phyloP scores from a whole-genome alignment of 169 alveolate species.

The Plasmodium cynomolgi region DNA sequence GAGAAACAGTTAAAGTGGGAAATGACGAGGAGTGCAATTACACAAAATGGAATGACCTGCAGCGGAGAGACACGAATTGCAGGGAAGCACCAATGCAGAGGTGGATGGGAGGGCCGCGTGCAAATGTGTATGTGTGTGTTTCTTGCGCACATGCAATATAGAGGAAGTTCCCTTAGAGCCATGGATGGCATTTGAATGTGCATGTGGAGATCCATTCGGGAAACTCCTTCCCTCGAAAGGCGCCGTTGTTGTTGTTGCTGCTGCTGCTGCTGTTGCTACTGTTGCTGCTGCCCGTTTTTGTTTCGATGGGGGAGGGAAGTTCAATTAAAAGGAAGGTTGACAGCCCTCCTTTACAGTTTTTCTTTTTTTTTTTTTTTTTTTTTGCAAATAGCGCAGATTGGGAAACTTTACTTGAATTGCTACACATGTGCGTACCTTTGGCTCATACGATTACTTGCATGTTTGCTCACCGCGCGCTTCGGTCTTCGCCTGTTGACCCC shows the following conservation, averaged over 20 bases:
- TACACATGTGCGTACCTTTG: not conserved
- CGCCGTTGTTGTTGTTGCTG: not conserved
- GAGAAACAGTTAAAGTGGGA: not conserved
- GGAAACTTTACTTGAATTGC: not conserved
- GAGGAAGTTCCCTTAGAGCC: not conserved
- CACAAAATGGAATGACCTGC: not conserved
- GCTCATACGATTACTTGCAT: not conserved
- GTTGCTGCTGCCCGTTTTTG: not conserved
- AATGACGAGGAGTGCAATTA: not conserved
- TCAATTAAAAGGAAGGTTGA: not conserved
- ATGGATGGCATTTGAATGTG: not conserved
- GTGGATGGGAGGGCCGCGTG: not conserved
- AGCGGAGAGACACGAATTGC: not conserved
- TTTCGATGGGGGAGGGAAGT: not conserved
- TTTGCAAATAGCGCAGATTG: not conserved
- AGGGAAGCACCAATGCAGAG: not conserved
- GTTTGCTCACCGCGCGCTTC: not conserved
- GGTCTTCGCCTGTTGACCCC: not conserved
- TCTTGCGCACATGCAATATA: not conserved
- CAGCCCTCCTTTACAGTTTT: not conserved
- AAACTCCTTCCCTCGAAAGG: not conserved
- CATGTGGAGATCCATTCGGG: not conserved
- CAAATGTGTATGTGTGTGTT: not conserved
- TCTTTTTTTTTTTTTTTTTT: too few relatives aligned
- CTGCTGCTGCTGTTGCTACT: not conserved